Evolutionary conservation across 345 rosid species (phyloP), one percentile per base, ranked within the genome.

Genomic region (Populus alba): DNA sequence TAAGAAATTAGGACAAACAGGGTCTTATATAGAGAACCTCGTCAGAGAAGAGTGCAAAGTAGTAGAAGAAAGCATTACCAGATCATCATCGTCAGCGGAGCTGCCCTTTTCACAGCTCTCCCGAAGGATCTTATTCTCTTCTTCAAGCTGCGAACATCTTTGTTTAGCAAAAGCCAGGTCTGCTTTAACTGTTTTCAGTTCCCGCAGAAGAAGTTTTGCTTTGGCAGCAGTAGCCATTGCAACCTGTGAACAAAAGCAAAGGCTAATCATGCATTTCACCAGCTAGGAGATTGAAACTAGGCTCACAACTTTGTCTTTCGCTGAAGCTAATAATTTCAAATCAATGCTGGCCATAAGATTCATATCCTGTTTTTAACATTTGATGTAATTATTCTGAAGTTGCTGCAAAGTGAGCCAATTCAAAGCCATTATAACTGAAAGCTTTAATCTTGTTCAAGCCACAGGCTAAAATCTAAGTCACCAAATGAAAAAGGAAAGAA

Each of bases 151-250:
- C 6, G 98, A 79, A 73, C 96, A 91, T 49, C 99, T 89, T 82
- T 88, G 85, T 78, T 91, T 94, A 22, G 97, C 94, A 77, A 95
- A 95, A 35, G 97, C 91, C 85, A 95, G 78, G 85, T 95, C 98
- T 29, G 97, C 98, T 84, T 93, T 95, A 57, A 91, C 88, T 13
- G 98, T 94, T 86, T 94, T 97, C 62, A 97, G 79, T 76, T 97
- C 99, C 16, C 99, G 94, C 68, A 95, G 91, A 67, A 95, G 98
- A 55, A 93, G 96, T 85, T 95, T 95, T 68, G 97, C 99, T 85
- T 95, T 95, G 13, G 99, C 93, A 81, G 98, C 97, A 35, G 97
- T 95, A 67, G 99, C 98, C 98, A 95, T 92, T 8, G 99, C 99
- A 82, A 93, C 98, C 99, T 95, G 89, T 81, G 47, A 79, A 33